Conservation (phyloP, 108 stramenopile genomes). For the Fragilariopsis cylindrus region DNA sequence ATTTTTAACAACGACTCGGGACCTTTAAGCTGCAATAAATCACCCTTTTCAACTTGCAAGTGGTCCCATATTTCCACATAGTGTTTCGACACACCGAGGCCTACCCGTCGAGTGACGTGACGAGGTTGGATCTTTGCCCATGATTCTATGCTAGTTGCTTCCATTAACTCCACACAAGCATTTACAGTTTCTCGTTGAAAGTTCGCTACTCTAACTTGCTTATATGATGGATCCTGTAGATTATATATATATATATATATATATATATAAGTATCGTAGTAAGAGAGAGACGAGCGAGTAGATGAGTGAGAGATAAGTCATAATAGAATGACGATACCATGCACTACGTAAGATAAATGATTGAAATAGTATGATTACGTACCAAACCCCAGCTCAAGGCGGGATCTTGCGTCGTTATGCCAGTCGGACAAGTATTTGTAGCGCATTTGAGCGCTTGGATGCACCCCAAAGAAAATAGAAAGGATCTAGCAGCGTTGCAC, state of each 20-base stretch:
- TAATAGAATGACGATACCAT: neutral
- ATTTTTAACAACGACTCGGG: constrained; percentile 35
- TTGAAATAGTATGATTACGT: neutral
- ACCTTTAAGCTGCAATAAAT: constrained; percentile 40
- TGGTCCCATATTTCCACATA: constrained; percentile 45
- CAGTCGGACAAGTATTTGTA: constrained; percentile 89
- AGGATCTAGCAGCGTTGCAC: constrained; percentile 77
- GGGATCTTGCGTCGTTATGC: constrained; percentile 78
- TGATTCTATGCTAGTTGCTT: constrained; percentile 60
- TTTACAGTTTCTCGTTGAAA: constrained; percentile 77
- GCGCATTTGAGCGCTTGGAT: constrained; percentile 92
- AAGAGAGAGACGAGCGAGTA: neutral
- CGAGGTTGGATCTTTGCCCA: constrained; percentile 40
- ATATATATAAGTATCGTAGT: neutral
- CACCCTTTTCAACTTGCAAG: constrained; percentile 50
- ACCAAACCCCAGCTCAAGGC: constrained; percentile 60
- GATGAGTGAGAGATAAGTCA: neutral
- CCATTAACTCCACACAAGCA: constrained; percentile 70
- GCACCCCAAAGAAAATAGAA: constrained; percentile 83
- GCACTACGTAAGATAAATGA: neutral
- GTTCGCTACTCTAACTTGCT: constrained; percentile 65
- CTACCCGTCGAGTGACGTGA: constrained; percentile 44
- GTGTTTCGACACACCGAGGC: constrained; percentile 33
- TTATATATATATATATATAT: neutral
- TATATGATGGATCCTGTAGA: constrained; percentile 43